Percentiles rank a stretch among this genome's conserved stretches.
These are phyloP conservation scores for Physaria fendleri DNA, from an alignment of 345 rosid species.

Conservation along the genomic window DNA sequence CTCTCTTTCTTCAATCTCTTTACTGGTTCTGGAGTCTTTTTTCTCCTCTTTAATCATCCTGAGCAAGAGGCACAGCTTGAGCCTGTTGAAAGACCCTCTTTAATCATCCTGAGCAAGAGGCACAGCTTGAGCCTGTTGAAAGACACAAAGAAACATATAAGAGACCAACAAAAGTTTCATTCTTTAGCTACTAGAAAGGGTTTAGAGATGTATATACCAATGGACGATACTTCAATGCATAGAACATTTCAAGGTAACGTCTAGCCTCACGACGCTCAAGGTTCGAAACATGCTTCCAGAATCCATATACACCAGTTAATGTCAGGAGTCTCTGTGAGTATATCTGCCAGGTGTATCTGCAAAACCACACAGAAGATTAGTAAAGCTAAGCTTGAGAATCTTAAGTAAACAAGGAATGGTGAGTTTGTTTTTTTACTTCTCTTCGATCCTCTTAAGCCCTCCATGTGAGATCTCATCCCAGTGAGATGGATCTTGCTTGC, in stretches of 20 bases:
- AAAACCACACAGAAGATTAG: neutral
- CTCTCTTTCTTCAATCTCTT: slow-evolving; percentile 4
- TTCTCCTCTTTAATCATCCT: slow-evolving; percentile 15
- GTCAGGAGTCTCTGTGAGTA: slow-evolving; percentile 85
- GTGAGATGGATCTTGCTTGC: slow-evolving; percentile 53
- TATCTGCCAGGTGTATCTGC: slow-evolving; percentile 86
- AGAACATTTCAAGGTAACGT: slow-evolving; percentile 93
- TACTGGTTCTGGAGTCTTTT: slow-evolving; percentile 7
- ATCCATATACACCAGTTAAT: slow-evolving; percentile 83
- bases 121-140: slow-evolving; percentile 27
- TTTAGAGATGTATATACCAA: slow-evolving; percentile 39
- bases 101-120: slow-evolving; percentile 32
- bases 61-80: slow-evolving; percentile 60
- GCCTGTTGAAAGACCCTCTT: slow-evolving; percentile 77
- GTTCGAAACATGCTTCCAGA: slow-evolving; percentile 96
- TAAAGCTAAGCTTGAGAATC: neutral
- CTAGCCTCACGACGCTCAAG: slow-evolving; percentile 82
- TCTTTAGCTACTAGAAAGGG: neutral
- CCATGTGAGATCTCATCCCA: slow-evolving; percentile 74
- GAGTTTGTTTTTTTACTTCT: slow-evolving; percentile 47
- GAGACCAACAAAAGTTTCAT: neutral
- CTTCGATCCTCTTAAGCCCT: slow-evolving; percentile 73
- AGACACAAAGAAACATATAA: neutral
- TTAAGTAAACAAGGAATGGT: neutral
- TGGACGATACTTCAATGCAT: slow-evolving; percentile 75